These are phyloP conservation scores for Teratosphaeria destructans DNA, from an alignment of 2,329 filamentous ascomycete species.

Conservation along the genomic window DNA sequence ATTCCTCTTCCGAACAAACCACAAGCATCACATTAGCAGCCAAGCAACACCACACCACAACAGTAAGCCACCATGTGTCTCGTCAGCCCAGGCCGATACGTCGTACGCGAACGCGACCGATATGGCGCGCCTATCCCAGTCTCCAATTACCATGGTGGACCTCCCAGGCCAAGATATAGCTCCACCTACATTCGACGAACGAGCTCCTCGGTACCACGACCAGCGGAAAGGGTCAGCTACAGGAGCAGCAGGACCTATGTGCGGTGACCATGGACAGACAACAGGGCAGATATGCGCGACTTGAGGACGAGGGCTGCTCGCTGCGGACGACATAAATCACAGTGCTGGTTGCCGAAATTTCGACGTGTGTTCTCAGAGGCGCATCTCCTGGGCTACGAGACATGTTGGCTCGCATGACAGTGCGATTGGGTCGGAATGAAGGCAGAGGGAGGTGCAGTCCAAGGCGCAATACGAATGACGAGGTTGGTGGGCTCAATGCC, in stretches of 20 bases:
- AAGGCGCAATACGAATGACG: too few species aligned
- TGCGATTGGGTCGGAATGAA: too few species aligned
- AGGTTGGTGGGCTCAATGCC: too few species aligned
- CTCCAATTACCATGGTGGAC: constrained; percentile 22
- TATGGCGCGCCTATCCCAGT: constrained; percentile 22
- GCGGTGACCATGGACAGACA: neutral
- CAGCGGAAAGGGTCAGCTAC: constrained; percentile 13
- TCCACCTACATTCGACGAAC: constrained; percentile 11
- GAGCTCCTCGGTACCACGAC: constrained; percentile 8
- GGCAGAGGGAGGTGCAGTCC: too few species aligned
- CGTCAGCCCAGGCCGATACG: neutral
- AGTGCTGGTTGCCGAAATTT: neutral
- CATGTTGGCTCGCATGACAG: neutral
- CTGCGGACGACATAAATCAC: neutral
- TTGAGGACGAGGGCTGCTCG: neutral
- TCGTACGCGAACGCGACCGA: constrained; percentile 9
- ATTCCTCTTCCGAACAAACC: neutral
- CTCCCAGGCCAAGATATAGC: constrained; percentile 5
- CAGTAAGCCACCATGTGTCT: neutral
- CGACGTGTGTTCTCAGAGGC: neutral
- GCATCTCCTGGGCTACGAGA: neutral
- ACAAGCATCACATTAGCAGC: neutral
- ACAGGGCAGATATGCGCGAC: neutral
- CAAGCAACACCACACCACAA: neutral
- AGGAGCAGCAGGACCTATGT: constrained; percentile 17